These are phyloP conservation scores for Tuber magnatum DNA, from an alignment of 495 filamentous ascomycete genomes.

Conservation along the genomic window DNA sequence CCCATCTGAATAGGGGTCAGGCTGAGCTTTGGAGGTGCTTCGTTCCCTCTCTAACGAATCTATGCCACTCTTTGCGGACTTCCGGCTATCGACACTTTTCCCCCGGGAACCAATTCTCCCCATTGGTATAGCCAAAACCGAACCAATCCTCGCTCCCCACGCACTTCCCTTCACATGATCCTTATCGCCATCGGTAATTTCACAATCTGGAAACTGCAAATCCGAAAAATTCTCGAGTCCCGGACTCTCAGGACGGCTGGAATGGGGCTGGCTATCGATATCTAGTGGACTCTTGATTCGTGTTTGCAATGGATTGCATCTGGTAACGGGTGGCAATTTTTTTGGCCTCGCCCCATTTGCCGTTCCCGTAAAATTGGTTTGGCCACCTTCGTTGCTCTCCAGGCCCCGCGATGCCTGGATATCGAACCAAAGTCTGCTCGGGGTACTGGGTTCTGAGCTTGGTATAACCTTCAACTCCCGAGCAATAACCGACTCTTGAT, in stretches of 20 bases:
- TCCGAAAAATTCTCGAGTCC: background rate
- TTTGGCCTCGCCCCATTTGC: background rate
- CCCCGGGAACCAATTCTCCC: background rate
- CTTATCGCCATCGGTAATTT: background rate
- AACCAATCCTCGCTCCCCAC: background rate
- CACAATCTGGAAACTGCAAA: background rate
- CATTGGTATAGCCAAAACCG: background rate
- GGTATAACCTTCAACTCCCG: background rate
- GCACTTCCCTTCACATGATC: background rate
- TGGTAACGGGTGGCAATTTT: background rate
- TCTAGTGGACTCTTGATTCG: background rate
- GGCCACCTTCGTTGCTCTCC: background rate
- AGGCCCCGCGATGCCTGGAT: background rate
- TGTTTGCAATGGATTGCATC: background rate
- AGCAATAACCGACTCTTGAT: background rate
- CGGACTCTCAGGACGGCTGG: background rate
- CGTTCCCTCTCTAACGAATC: background rate
- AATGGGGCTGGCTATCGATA: background rate
- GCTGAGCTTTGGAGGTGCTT: background rate
- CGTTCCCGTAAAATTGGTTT: background rate
- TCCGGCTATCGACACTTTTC: background rate
- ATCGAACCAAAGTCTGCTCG: background rate
- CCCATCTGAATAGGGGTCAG: background rate
- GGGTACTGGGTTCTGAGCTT: background rate
- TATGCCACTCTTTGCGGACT: background rate